Evolutionary conservation across 2,329 filamentous ascomycete species (phyloP).

Genomic region (Kalmusia sp.): DNA sequence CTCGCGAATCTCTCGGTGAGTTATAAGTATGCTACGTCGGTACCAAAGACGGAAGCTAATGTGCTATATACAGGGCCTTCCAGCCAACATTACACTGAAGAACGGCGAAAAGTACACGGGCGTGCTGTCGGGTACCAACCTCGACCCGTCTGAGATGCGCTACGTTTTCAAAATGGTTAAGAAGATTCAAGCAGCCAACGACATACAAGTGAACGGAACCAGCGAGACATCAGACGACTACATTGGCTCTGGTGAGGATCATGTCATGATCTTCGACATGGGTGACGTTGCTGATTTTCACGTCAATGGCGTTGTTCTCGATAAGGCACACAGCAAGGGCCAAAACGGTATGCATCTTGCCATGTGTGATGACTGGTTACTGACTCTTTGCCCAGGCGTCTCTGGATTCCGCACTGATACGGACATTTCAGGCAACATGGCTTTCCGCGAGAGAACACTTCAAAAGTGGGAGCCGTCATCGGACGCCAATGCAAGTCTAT

Average conservation of each 20-base stretch:
- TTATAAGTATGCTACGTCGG: constrained; percentile 13
- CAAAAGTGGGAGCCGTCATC: constrained; percentile 80
- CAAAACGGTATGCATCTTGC: constrained; percentile 62
- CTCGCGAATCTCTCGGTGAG: constrained; percentile 66
- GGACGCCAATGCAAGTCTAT: constrained; percentile 69
- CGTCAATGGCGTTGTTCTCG: constrained; percentile 60
- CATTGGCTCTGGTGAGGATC: constrained; percentile 55
- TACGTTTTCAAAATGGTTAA: constrained; percentile 73
- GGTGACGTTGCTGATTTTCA: constrained; percentile 66
- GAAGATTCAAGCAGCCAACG: constrained; percentile 51
- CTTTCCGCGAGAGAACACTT: constrained; percentile 74
- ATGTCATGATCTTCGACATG: constrained; percentile 66
- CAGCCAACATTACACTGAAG: constrained; percentile 63
- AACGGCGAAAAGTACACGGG: constrained; percentile 68
- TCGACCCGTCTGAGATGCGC: constrained; percentile 60
- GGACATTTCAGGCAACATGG: constrained; percentile 80
- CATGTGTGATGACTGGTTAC: constrained; percentile 5
- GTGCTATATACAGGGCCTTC: constrained; percentile 57
- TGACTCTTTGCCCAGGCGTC: constrained; percentile 10
- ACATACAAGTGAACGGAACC: constrained; percentile 55
- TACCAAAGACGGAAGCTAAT: constrained; percentile 18
- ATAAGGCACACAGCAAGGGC: constrained; percentile 58
- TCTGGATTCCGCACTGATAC: constrained; percentile 82
- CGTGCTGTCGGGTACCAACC: constrained; percentile 64
- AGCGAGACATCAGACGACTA: constrained; percentile 51